Conservation (phyloP, 495 filamentous ascomycete species). For the Aspergillus baeticus region DNA sequence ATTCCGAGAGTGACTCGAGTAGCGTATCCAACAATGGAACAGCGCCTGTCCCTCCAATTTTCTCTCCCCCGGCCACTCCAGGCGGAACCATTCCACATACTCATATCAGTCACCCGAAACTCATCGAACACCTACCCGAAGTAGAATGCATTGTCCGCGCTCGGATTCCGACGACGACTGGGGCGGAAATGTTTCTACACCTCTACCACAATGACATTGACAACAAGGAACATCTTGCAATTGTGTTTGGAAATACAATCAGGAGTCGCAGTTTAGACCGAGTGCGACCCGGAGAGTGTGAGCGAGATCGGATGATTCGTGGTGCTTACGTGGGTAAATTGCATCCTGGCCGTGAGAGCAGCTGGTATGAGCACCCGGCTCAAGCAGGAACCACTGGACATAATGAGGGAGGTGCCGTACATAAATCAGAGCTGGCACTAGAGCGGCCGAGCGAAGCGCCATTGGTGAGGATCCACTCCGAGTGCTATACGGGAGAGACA, state of each 20-base stretch:
- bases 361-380: conserved; percentile 48
- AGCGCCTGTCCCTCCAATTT: conserved; percentile 59
- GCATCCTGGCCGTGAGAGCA: conserved; percentile 79
- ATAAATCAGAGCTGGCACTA: not conserved
- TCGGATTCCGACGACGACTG: conserved; percentile 81
- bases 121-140: conserved; percentile 67
- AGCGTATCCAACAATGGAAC: conserved; percentile 28
- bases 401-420: conserved; percentile 7
- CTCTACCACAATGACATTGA: conserved; percentile 91
- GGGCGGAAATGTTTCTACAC: conserved; percentile 95
- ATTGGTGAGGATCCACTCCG: conserved; percentile 91
- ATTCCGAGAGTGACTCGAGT: conserved; percentile 23
- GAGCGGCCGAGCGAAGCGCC: conserved; percentile 47
- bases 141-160: conserved; percentile 83
- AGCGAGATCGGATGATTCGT: conserved; percentile 92
- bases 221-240: conserved; percentile 96
- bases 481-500: conserved; percentile 98
- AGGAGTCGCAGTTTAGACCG: conserved; percentile 77
- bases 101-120: conserved; percentile 57
- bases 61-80: conserved; percentile 74
- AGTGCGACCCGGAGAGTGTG: conserved; percentile 81
- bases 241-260: conserved; percentile 88
- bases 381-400: conserved; percentile 2
- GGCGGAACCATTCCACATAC: conserved; percentile 58
- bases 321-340: conserved; percentile 89